A percentile compares a stretch with the other conserved stretches of the same genome.
Evolutionary conservation across 176 grass and related monocot genomes (phyloP).

Genomic region (Miscanthus lutarioriparius): DNA sequence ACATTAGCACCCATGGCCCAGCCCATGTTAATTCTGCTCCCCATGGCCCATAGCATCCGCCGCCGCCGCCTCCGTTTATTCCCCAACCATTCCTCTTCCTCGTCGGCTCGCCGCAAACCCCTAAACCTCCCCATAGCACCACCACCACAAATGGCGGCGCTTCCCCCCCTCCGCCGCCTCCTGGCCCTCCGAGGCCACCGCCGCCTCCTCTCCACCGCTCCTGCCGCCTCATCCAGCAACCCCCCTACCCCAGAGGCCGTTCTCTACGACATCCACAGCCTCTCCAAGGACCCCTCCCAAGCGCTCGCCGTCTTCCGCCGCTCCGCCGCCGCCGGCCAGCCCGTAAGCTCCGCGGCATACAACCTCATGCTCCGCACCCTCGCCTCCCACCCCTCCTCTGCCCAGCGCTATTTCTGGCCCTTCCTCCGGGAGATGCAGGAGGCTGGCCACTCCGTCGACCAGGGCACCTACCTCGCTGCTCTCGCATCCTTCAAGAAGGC

Average conservation of each 20-base stretch:
- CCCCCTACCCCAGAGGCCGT: slow-evolving; percentile 59
- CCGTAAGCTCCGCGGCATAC: slow-evolving; percentile 55
- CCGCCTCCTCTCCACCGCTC: background rate
- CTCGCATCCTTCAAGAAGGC: slow-evolving; percentile 73
- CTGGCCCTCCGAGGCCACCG: background rate
- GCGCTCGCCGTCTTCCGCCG: slow-evolving; percentile 73
- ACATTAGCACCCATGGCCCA: background rate
- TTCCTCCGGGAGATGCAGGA: slow-evolving; percentile 71
- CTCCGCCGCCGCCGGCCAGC: slow-evolving; percentile 38
- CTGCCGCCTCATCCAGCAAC: background rate
- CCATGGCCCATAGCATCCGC: background rate
- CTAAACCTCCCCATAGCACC: background rate
- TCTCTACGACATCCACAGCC: slow-evolving; percentile 70
- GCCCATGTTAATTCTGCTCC: background rate
- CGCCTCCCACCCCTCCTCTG: slow-evolving; percentile 43
- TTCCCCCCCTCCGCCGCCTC: slow-evolving; percentile 45
- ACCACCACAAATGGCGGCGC: slow-evolving; percentile 29
- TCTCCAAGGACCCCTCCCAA: slow-evolving; percentile 56
- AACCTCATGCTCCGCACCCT: slow-evolving; percentile 93
- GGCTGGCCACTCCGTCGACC: slow-evolving; percentile 64
- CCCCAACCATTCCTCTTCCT: background rate
- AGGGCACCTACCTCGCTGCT: slow-evolving; percentile 74
- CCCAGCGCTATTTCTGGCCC: slow-evolving; percentile 67
- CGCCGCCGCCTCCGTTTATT: background rate
- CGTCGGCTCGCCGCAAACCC: slow-evolving; percentile 3